Evolutionary conservation across 441 rosid genomes (phyloP).

Genomic region (Lepidium campestre): DNA sequence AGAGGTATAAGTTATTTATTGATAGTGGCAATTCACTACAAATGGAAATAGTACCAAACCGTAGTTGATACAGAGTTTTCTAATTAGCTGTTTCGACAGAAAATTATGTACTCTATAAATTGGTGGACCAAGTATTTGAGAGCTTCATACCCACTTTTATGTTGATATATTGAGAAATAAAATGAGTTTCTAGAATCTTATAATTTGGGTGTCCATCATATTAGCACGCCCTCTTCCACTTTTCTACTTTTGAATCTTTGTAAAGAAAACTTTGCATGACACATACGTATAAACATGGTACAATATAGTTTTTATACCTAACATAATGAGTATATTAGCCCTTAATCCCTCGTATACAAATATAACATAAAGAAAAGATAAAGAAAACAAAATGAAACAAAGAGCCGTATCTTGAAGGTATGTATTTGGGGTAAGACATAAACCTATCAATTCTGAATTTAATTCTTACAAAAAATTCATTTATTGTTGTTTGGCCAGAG

Average conservation of each 20-base stretch:
- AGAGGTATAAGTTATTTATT: background rate
- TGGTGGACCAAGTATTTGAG: slow-evolving; percentile 18
- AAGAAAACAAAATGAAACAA: no score
- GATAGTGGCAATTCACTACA: slow-evolving; percentile 1
- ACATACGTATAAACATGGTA: background rate
- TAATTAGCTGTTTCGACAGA: background rate
- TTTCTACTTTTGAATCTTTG: background rate
- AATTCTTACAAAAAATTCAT: no score
- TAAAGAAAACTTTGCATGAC: background rate
- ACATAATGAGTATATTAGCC: background rate
- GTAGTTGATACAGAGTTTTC: background rate
- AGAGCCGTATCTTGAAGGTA: no score
- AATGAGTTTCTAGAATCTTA: slow-evolving; percentile 5
- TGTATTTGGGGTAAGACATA: no score
- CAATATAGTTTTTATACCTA: background rate
- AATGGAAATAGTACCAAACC: slow-evolving; percentile 3
- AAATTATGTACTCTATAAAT: slow-evolving; percentile 1
- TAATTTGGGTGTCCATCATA: background rate
- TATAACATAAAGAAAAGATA: no score
- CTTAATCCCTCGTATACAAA: background rate
- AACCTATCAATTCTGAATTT: no score
- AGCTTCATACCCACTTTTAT: slow-evolving; percentile 20
- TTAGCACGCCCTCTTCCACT: slow-evolving; percentile 11
- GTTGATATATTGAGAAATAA: background rate
- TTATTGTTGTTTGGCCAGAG: no score